A percentile compares a stretch with the other conserved stretches of the same genome.
These are phyloP conservation scores for Xylaria hypoxylon DNA, from an alignment of 2,329 filamentous ascomycete species.

Conservation along the genomic window DNA sequence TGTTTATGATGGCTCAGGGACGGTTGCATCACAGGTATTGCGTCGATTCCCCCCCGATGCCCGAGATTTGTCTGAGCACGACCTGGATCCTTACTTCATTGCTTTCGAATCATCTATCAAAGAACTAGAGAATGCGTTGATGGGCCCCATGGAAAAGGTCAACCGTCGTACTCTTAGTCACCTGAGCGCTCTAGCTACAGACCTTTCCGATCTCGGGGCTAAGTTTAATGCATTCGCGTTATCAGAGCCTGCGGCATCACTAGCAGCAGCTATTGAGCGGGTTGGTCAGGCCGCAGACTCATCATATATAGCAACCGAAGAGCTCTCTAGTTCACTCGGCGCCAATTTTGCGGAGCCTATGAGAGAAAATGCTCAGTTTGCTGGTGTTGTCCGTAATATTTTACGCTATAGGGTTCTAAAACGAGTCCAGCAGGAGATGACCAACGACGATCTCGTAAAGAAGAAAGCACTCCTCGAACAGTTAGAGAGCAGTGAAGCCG, in stretches of 20 bases:
- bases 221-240: conserved; percentile 96
- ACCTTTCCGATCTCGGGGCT: conserved; percentile 93
- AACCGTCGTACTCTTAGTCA: conserved; percentile 91
- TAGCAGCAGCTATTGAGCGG: conserved; percentile 93
- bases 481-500: conserved; percentile 91
- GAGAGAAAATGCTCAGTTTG: conserved; percentile 97
- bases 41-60: conserved; percentile 85
- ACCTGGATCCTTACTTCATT: conserved; percentile 95
- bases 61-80: conserved; percentile 82
- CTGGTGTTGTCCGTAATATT: conserved; percentile 89
- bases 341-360: conserved; percentile 97
- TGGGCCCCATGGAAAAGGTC: conserved; percentile 95
- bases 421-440: conserved; percentile 97
- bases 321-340: conserved; percentile 86
- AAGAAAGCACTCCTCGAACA: conserved; percentile 86
- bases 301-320: conserved; percentile 95
- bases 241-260: conserved; percentile 87
- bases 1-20: conserved; percentile 53
- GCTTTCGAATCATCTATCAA: conserved; percentile 92
- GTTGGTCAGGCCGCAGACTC: conserved; percentile 94
- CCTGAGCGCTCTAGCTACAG: conserved; percentile 82
- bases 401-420: conserved; percentile 92
- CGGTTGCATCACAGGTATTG: conserved; percentile 68
- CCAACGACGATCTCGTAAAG: conserved; percentile 89
- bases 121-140: conserved; percentile 87